Base-by-base conservation (phyloP, 371 early-diverging fungal genomes). In the Circinella minor region DNA sequence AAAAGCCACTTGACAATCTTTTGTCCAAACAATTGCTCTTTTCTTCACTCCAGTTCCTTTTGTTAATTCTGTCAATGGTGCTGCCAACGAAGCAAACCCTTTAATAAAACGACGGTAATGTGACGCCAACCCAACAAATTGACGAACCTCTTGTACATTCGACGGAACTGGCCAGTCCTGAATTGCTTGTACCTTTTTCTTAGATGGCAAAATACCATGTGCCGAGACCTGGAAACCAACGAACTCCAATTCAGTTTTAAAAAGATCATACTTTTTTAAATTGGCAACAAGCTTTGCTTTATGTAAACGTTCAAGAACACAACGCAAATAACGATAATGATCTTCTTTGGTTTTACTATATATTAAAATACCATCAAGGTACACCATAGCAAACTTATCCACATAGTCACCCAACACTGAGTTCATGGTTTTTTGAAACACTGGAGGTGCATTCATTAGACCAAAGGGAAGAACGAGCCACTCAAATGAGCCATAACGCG, bases 321-420 rank as follows among this genome's bases (percentile, higher is more conserved):
- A 46, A 10, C 64, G 48, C 15, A 87, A 49, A 66, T 69, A 38
- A 5, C 4, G 20, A 9, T 65, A 20, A 61, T 90, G 89, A 27
- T 87, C 82, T 17, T 83, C 77, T n/a, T 51, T n/a, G 9, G 73
- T 80, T n/a, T 76, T 64, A 10, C 83, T 82, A 64, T 74, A 90
- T 36, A 92, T 85, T 0, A 90, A 67, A 3, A 90, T 86, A 66
- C 89, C 86, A 66, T 92, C 89, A 0, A 91, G 60, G 55, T 86
- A 91, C 0, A 85, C 76, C 0, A 86, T 57, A 0, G 76, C 74
- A 27, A 68, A 85, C 6, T 76, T 71, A 61, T 84, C 85, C 87
- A 87, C 0, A 76, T 75, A 0, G 77, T 75, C 7, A 8, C 88
- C 0, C 3, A 78, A 63, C 34, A 71, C 88, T 66, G 89, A 83